Base-by-base conservation (phyloP, 2,329 filamentous ascomycete genomes). In the Colletotrichum liriopes region DNA sequence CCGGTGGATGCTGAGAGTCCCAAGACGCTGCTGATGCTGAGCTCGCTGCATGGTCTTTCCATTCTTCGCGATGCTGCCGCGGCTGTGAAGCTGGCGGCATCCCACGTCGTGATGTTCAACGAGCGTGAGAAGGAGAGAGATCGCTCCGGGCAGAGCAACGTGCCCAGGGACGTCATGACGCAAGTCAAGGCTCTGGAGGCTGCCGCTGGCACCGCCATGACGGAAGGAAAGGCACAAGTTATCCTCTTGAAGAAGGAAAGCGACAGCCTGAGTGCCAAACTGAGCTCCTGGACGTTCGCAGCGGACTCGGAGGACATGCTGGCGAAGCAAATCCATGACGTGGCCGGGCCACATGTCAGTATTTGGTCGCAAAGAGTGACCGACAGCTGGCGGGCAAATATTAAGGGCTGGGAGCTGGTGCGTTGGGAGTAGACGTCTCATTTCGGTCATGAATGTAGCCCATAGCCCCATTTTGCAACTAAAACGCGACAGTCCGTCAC, bases 61-160 rank as follows among this genome's bases (percentile, higher is more conserved):
- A 74, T 84, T 49, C 78, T 84, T 29, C 82, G 81, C 20, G 84
- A 86, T 59, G 79, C 81, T 0, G 80, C 82, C 0, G 73, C 73
- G 2, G 84, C 83, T 4, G 76, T 79, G 16, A 79, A 78, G 51
- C 74, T 79, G 6, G 73, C 79, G 0, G 74, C 77, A 2, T 77
- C 79, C 37, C 84, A 84, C 80, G 77, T 84, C 3, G 66, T 81
- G 2, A 58, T 73, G 1, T 81, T 81, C 58, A 81, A 82, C 56
- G 81, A 84, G n/a, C 79, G 79, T 6, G 80, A 83, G 65, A 84
- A 81, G 71, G 82, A 83, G 55, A 78, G 81, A 5, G 83, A 84
- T 58, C 77, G 81, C 7, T 84, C 82, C 0, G 82, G 82, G 1
- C 81, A 80, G 72, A 83, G 79, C 58, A 79, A 77, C 14, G 74